Percentiles rank a stretch among this genome's conserved stretches.
phyloP scores from a whole-genome alignment of 2,329 filamentous ascomycete genomes.

The Neonectria magnoliae region DNA sequence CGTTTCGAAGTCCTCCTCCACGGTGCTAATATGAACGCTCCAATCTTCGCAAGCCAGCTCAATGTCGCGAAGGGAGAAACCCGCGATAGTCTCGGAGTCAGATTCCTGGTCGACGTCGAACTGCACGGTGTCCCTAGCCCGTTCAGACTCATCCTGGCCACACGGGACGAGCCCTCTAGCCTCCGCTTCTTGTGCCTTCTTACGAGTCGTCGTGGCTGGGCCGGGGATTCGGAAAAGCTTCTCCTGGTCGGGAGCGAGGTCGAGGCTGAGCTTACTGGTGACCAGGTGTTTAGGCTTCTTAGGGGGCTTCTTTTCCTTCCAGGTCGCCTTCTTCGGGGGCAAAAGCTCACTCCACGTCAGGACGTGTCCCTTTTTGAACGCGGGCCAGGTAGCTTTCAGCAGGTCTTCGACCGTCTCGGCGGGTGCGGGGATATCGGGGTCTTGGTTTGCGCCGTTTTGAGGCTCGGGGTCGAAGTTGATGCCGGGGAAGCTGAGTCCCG shows the following conservation, averaged over 20 bases:
- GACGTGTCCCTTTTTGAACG: constrained; percentile 78
- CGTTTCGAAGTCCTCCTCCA: constrained; percentile 51
- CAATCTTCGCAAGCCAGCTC: constrained; percentile 89
- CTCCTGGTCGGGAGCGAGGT: constrained; percentile 87
- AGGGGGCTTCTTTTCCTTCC: constrained; percentile 78
- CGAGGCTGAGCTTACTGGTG: constrained; percentile 88
- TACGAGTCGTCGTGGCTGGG: constrained; percentile 61
- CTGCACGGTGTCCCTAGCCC: constrained; percentile 50
- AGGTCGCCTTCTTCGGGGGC: constrained; percentile 80
- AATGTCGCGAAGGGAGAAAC: constrained; percentile 82
- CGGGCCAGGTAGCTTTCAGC: constrained; percentile 82
- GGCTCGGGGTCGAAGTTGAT: constrained; percentile 61
- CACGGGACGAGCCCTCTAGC: constrained; percentile 60
- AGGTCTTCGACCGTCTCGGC: constrained; percentile 79
- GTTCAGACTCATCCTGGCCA: constrained; percentile 49
- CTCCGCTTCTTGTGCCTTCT: constrained; percentile 66
- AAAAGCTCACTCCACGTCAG: constrained; percentile 86
- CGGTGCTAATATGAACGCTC: constrained; percentile 70
- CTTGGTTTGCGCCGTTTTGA: constrained; percentile 63
- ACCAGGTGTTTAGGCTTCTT: constrained; percentile 85
- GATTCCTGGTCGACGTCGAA: constrained; percentile 62
- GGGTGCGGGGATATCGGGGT: constrained; percentile 72
- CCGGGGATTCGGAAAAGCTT: constrained; percentile 83
- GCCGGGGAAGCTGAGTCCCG: constrained; percentile 49
- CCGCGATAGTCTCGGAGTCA: constrained; percentile 74